Evolutionary conservation across 495 filamentous ascomycete genomes (phyloP), one percentile per base, ranked within the genome.

Genomic region (Penicillium atrosanguineum): DNA sequence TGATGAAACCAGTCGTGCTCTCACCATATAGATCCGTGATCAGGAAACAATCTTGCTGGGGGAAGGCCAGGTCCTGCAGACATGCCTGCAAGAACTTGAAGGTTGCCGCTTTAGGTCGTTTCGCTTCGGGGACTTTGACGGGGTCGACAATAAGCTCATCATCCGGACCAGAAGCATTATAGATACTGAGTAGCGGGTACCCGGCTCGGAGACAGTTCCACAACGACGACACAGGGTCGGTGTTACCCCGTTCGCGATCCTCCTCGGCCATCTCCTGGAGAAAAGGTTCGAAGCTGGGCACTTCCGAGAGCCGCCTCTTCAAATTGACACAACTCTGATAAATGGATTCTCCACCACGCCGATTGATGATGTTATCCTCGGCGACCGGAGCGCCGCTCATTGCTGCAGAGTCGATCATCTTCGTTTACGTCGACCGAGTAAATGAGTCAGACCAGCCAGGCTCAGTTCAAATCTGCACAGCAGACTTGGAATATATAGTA

Each of bases 1-100:
- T 98, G 48, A 96, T 93, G 67, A 98, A 97, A 1, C 94, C 94
- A 25, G 91, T 96, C 0, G 94, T 98, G 72, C 96, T 93, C 52
- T 91, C 87, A 6, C 90, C 90, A 67, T 94, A 92, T 3, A 98
- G 74, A 67, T 98, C 93, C 50, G 84, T 87, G 56, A 97, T 87
- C 59, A 96, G 83, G 65, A 97, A 98, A 58, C 87, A 90, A 44
- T 97, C 92, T 42, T 85, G 81, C 19, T 89, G 73, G 12, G 86
- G 82, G 39, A 96, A 86, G 15, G 82, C 84, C 29, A 96, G 76
- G 21, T 95, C 87, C 39, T 79, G 74, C 56, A 86, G 68, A 53
- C 84, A 87, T 21, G 85, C 86, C 56, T 87, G 79, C 38, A 88
- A 58, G 59, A 89, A 89, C 61, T 87, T 85, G 69, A 87, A 88